Percentiles rank a stretch among this genome's conserved stretches.
Evolutionary conservation across 306 rosid species (phyloP).

Genomic region (Ammopiptanthus mongolicus): DNA sequence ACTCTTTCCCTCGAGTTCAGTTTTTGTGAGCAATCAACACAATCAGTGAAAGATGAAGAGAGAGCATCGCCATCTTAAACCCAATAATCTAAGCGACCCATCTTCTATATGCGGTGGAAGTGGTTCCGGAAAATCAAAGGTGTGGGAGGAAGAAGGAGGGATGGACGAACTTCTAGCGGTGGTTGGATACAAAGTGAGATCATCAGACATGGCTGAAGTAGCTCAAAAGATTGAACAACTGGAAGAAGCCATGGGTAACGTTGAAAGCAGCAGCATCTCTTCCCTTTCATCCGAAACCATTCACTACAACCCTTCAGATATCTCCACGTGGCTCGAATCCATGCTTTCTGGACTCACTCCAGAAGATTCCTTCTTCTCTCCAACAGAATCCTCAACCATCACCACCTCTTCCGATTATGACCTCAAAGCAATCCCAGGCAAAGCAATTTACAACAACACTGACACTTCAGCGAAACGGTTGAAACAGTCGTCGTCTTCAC

Average conservation of each 20-base stretch:
- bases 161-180: slow-evolving; percentile 89
- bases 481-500: too few species aligned
- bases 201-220: slow-evolving; percentile 79
- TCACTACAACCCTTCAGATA: slow-evolving; percentile 83
- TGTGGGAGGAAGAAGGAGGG: slow-evolving; percentile 60
- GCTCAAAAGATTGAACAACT: slow-evolving; percentile 80
- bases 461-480: too few species aligned
- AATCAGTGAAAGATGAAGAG: slow-evolving; percentile 46
- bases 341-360: slow-evolving; percentile 56
- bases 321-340: slow-evolving; percentile 62
- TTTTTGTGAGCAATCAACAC: neutral
- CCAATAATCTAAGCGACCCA: slow-evolving; percentile 15
- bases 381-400: slow-evolving; percentile 49
- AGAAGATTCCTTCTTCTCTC: slow-evolving; percentile 34
- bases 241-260: slow-evolving; percentile 67
- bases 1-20: neutral
- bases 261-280: slow-evolving; percentile 42
- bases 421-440: slow-evolving; percentile 69
- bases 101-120: slow-evolving; percentile 11
- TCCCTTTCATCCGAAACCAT: slow-evolving; percentile 54
- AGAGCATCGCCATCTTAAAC: slow-evolving; percentile 37
- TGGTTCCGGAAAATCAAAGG: slow-evolving; percentile 36
- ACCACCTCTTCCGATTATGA: slow-evolving; percentile 57
- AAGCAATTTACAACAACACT: slow-evolving; percentile 38
- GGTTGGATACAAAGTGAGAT: slow-evolving; percentile 77